Base-by-base conservation (phyloP, 2,329 filamentous ascomycete species). In the Fusarium neocosmosporiellum region DNA sequence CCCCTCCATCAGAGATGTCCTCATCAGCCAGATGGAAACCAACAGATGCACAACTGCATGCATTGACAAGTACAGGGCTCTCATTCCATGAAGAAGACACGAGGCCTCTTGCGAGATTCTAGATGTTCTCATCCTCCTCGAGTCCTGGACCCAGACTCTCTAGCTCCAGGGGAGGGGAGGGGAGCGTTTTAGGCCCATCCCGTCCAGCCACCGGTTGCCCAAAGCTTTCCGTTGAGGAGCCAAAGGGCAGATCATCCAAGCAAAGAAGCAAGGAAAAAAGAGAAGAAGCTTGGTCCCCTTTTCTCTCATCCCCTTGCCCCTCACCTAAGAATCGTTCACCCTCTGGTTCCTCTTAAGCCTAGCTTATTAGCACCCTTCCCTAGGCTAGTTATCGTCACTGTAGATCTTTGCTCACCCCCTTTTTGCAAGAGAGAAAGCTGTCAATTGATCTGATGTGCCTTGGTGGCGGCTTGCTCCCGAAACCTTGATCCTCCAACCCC, bases 401-500 rank as follows among this genome's bases (percentile, higher is more conserved):
- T 72, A 72, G 70, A 72, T 72, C 70, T 14, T 64, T 55, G 60
- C 31, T 59, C 66, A 66, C 70, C 70, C 69, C 70, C 65, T 67
- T 72, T 72, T 48, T 27, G 20, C 11, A 54, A 29, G 22, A 31
- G n/a, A 46, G 20, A 16, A 14, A 34, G 55, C 50, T 69, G 48
- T 64, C 64, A 71, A 65, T 68, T 29, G 39, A 43, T 46, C 55
- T 41, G 55, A 31, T 55, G 33, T 61, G 33, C 53, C 59, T 48
- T 59, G 63, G 72, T 70, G 72, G 74, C 74, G 66, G 66, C 63
- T 72, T 65, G 59, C 70, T 68, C 55, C 62, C 70, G 48, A 72
- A 70, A 66, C 70, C 70, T 69, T 66, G 67, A 53, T 67, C 62
- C 46, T 68, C 34, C 18, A 29, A 31, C 13, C 20, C 20, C 13